Conservation (phyloP, 2,329 filamentous ascomycete species). For the Parastagonospora nodorum region DNA sequence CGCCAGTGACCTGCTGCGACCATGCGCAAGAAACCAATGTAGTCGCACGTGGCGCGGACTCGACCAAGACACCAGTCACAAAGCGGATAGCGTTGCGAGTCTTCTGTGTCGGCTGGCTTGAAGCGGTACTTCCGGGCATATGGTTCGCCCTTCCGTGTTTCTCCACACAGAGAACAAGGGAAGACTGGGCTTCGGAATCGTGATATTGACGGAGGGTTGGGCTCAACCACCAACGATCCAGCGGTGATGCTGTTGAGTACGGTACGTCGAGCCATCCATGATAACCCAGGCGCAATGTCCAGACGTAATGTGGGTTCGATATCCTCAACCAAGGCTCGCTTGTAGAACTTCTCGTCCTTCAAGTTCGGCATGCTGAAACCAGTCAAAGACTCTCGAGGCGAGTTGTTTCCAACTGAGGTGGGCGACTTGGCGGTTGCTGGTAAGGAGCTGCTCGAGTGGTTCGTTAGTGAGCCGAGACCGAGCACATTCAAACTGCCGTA, state of each 20-base stretch:
- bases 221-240: slow-evolving; percentile 87
- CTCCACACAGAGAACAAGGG: slow-evolving; percentile 87
- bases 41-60: slow-evolving; percentile 87
- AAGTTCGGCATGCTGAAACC: slow-evolving; percentile 61
- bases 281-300: slow-evolving; percentile 86
- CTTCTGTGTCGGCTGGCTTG: slow-evolving; percentile 83
- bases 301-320: slow-evolving; percentile 92
- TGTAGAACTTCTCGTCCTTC: slow-evolving; percentile 94
- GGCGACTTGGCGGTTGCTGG: slow-evolving; percentile 60
- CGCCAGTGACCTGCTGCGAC: slow-evolving; percentile 92
- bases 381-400: slow-evolving; percentile 38
- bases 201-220: slow-evolving; percentile 56
- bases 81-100: slow-evolving; percentile 84
- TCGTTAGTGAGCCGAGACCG: slow-evolving; percentile 57
- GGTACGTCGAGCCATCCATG: slow-evolving; percentile 87
- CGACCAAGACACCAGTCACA: slow-evolving; percentile 86
- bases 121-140: slow-evolving; percentile 86
- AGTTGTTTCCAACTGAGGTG: slow-evolving; percentile 36
- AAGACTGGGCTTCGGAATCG: slow-evolving; percentile 62
- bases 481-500: slow-evolving; percentile 68
- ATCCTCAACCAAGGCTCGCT: slow-evolving; percentile 84
- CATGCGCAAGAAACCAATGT: slow-evolving; percentile 87
- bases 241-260: slow-evolving; percentile 84
- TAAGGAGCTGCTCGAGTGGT: slow-evolving; percentile 56
- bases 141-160: slow-evolving; percentile 70